These are phyloP conservation scores for Fusarium chlamydosporum DNA, from an alignment of 2,329 filamentous ascomycete species.

Conservation along the genomic window DNA sequence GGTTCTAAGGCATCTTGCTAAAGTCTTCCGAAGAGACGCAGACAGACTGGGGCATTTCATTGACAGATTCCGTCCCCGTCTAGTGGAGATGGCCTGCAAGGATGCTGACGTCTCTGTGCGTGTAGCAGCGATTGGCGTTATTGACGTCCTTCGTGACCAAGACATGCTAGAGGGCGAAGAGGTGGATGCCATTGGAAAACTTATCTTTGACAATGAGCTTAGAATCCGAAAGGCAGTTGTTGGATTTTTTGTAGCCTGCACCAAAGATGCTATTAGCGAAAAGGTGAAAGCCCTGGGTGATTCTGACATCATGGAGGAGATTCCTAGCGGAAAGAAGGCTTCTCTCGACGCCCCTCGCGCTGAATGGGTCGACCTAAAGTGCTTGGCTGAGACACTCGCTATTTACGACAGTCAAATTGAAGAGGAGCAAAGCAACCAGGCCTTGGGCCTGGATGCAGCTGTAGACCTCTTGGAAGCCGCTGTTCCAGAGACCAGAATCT, in stretches of 20 bases:
- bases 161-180: conserved; percentile 92
- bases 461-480: conserved; percentile 72
- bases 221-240: conserved; percentile 90
- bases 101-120: conserved; percentile 87
- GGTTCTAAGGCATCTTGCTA: conserved; percentile 84
- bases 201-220: conserved; percentile 90
- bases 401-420: conserved; percentile 82
- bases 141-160: conserved; percentile 84
- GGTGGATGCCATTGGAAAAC: conserved; percentile 86
- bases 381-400: conserved; percentile 84
- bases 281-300: conserved; percentile 89
- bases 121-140: conserved; percentile 82
- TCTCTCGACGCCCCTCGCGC: conserved; percentile 81
- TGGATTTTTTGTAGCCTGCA: conserved; percentile 89
- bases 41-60: conserved; percentile 92
- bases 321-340: conserved; percentile 77
- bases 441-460: conserved; percentile 64
- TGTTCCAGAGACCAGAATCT: conserved; percentile 83
- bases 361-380: conserved; percentile 94
- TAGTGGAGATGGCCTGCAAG: conserved; percentile 92
- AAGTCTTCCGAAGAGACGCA: conserved; percentile 83
- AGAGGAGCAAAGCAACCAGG: conserved; percentile 65
- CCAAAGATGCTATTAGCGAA: conserved; percentile 83
- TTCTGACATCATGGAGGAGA: conserved; percentile 80
- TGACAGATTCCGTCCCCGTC: conserved; percentile 86